Base-by-base conservation (phyloP, 192 early-diverging fungal species). In the Haplosporangium gracile region DNA sequence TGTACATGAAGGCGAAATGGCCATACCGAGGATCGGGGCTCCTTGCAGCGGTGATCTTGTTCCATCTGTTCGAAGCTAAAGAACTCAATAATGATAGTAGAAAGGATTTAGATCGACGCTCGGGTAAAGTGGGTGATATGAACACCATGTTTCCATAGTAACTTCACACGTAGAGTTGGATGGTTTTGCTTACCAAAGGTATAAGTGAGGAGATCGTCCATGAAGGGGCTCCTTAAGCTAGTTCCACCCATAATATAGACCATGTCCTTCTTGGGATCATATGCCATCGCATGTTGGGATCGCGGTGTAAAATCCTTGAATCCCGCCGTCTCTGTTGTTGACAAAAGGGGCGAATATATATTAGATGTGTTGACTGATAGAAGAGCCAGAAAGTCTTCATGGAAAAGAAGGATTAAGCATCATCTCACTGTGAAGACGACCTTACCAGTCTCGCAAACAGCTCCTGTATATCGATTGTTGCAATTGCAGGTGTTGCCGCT, bases 161-260 rank as follows among this genome's bases (percentile, higher is more conserved):
- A 16, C 49, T 18, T 51, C 5, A 18, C 20, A 18, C 49, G 16
- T 20, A 18, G 5, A 51, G 49, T 51, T 51, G 18, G 49, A 22
- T 51, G 16, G 20, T 26, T 32, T 34, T 65, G 29, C 68, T 80
- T 51, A 82, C 81, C 63, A 77, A 82, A 88, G 11, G 63, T 63
- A 32, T 88, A 86, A 3, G 75, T 81, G 11, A 86, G 76, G 6
- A 86, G 16, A 69, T 86, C 77, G 55, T 72, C 53, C 16, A 78
- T 47, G 22, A 60, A 81, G 22, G 47, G 24, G 6, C 26, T 42
- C 24, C 36, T 24, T 3, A 65, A 26, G 32, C 82, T 88, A 11
- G 76, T 81, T 68, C 87, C 87, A 18, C 87, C 87, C 43, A 47
- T 80, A 60, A 88, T 80, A 45, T 83, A 80, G 29, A 88, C 82